Conservation (phyloP, 306 rosid species). For the Vigna trinervia region DNA sequence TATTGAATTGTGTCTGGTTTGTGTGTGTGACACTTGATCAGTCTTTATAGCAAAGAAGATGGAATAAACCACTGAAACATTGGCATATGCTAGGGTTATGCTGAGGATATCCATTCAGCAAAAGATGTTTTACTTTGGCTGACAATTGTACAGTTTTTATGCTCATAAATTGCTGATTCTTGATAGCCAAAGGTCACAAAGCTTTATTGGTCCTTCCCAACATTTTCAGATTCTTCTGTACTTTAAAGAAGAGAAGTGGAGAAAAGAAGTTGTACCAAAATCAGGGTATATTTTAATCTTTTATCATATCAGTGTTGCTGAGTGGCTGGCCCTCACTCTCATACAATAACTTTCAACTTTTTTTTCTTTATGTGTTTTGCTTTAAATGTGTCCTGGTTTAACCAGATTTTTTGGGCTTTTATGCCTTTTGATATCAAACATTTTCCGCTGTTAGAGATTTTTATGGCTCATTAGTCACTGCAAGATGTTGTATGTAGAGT, state of each 20-base stretch:
- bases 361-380: conserved; percentile 11
- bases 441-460: neutral
- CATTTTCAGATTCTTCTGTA: conserved; percentile 30
- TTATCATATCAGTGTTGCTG: conserved; percentile 10
- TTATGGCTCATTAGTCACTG: conserved; percentile 8
- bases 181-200: conserved; percentile 28
- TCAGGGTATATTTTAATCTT: conserved; percentile 21
- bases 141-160: conserved; percentile 19
- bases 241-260: conserved; percentile 36
- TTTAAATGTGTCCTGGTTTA: conserved; percentile 12
- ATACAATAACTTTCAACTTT: neutral
- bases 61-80: conserved; percentile 43
- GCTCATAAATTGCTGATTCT: conserved; percentile 37
- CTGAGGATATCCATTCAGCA: conserved; percentile 39
- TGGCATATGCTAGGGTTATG: conserved; percentile 49
- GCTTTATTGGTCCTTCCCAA: conserved; percentile 8
- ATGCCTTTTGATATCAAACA: conserved; percentile 29
- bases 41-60: conserved; percentile 25
- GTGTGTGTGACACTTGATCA: conserved; percentile 3
- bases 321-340: conserved; percentile 5
- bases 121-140: conserved; percentile 1
- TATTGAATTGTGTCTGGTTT: conserved; percentile 28
- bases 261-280: conserved; percentile 36
- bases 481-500: conserved; percentile 10
- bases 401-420: conserved; percentile 5